phyloP scores from a whole-genome alignment of 2,329 filamentous ascomycete species.

The Claviceps sp. region DNA sequence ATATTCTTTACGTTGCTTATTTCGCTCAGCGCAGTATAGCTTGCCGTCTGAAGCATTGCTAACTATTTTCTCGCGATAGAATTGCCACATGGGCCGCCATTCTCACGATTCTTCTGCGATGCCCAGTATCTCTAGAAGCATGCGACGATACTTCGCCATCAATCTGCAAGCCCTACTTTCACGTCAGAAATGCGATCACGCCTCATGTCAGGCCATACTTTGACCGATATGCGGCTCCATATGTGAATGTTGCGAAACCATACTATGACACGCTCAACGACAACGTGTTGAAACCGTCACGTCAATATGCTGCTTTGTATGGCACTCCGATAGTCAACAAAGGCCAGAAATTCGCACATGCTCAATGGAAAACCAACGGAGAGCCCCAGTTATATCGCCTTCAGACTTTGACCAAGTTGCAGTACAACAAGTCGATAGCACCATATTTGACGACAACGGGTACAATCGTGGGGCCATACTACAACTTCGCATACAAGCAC shows the following conservation, averaged over 20 bases:
- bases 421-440: conserved; percentile 59
- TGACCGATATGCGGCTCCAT: conserved; percentile 67
- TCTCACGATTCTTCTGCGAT: conserved; percentile 67
- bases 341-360: conserved; percentile 49
- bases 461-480: conserved; percentile 55
- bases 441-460: conserved; percentile 57
- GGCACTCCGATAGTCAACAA: conserved; percentile 60
- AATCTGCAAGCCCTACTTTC: conserved; percentile 74
- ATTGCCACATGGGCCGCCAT: conserved; percentile 78
- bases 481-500: conserved; percentile 48
- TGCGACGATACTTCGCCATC: conserved; percentile 57
- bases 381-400: conserved; percentile 61
- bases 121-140: conserved; percentile 55
- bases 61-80: conserved; percentile 27
- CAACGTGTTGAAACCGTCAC: conserved; percentile 54
- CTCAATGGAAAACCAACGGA: conserved; percentile 67
- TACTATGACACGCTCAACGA: conserved; percentile 55
- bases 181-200: conserved; percentile 45
- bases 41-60: neutral
- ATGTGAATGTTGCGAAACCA: conserved; percentile 62
- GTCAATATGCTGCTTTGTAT: conserved; percentile 55
- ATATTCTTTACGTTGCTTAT: neutral
- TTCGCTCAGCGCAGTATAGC: neutral
- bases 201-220: conserved; percentile 82
- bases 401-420: conserved; percentile 43